These are phyloP conservation scores for Penicillium sp. DNA, from an alignment of 2,329 filamentous ascomycete genomes.

Conservation along the genomic window DNA sequence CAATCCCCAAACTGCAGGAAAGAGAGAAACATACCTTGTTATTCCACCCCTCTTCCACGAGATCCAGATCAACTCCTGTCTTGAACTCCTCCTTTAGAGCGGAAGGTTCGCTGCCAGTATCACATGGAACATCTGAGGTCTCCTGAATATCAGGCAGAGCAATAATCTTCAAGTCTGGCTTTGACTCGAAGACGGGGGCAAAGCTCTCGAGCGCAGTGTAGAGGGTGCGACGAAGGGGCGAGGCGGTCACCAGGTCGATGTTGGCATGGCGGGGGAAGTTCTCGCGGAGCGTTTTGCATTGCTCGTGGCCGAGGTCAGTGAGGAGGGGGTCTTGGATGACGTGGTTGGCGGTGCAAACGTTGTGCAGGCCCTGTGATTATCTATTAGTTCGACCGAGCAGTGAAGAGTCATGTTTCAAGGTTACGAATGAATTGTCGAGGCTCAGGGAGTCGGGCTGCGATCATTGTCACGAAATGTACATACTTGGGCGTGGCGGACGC, in stretches of 20 bases:
- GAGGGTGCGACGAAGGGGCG: slow-evolving; percentile 76
- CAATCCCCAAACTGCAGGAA: background rate
- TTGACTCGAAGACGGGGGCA: slow-evolving; percentile 52
- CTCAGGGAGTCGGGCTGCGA: background rate
- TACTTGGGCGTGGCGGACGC: slow-evolving; percentile 50
- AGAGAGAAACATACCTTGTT: slow-evolving; percentile 53
- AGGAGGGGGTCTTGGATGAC: slow-evolving; percentile 73
- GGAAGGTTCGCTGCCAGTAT: slow-evolving; percentile 63
- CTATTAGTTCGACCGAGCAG: slow-evolving; percentile 10
- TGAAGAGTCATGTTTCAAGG: background rate
- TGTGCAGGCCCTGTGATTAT: slow-evolving; percentile 70
- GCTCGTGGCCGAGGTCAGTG: slow-evolving; percentile 70
- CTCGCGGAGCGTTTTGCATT: slow-evolving; percentile 65
- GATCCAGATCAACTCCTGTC: slow-evolving; percentile 62
- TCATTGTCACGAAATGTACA: slow-evolving; percentile 8
- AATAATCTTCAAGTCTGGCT: slow-evolving; percentile 54
- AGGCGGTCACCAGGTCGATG: slow-evolving; percentile 71
- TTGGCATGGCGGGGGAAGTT: slow-evolving; percentile 64
- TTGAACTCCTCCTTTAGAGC: slow-evolving; percentile 62
- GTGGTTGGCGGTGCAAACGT: slow-evolving; percentile 69
- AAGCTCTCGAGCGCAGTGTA: slow-evolving; percentile 74
- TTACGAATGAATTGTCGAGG: background rate
- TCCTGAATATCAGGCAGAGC: slow-evolving; percentile 78
- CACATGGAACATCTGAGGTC: slow-evolving; percentile 70
- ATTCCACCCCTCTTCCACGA: slow-evolving; percentile 69